Conservation (phyloP, 2,329 filamentous ascomycete species). For the Endothia cerciana region DNA sequence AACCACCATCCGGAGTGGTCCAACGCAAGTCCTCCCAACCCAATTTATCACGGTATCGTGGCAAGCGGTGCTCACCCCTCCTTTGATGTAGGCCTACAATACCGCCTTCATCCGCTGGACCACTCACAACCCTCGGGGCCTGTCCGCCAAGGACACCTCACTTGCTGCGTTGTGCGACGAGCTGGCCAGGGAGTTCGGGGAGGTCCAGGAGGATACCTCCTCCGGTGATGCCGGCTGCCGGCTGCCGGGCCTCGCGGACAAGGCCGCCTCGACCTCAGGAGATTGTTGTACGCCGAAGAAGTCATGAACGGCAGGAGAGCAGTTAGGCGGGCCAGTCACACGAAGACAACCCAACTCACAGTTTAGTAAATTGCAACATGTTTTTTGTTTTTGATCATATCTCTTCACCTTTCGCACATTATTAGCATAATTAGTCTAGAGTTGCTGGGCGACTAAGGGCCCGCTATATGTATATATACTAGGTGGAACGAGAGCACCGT, state of each 20-base stretch:
- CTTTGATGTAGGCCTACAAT: constrained; percentile 63
- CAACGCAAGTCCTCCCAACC: constrained; percentile 54
- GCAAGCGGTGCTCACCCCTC: neutral
- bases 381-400: constrained; percentile 14
- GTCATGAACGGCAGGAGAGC: constrained; percentile 1
- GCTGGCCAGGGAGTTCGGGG: constrained; percentile 60
- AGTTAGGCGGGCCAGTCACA: too few relatives aligned
- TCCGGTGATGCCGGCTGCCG: constrained; percentile 36
- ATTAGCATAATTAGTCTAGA: constrained; percentile 30
- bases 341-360: neutral
- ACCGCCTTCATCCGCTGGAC: constrained; percentile 74
- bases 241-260: constrained; percentile 50
- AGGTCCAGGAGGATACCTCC: constrained; percentile 42
- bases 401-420: constrained; percentile 24
- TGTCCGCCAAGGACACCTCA: constrained; percentile 66
- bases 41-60: neutral
- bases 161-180: constrained; percentile 67
- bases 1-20: constrained; percentile 80
- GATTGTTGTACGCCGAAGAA: constrained; percentile 58
- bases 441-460: constrained; percentile 16
- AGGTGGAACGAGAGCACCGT: constrained; percentile 10
- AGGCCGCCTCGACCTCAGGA: constrained; percentile 49
- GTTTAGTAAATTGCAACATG: neutral
- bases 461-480: constrained; percentile 17
- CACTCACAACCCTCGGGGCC: constrained; percentile 67